phyloP scores from a whole-genome alignment of 805 yeast species.

The Sugiyamaella smithiae region DNA sequence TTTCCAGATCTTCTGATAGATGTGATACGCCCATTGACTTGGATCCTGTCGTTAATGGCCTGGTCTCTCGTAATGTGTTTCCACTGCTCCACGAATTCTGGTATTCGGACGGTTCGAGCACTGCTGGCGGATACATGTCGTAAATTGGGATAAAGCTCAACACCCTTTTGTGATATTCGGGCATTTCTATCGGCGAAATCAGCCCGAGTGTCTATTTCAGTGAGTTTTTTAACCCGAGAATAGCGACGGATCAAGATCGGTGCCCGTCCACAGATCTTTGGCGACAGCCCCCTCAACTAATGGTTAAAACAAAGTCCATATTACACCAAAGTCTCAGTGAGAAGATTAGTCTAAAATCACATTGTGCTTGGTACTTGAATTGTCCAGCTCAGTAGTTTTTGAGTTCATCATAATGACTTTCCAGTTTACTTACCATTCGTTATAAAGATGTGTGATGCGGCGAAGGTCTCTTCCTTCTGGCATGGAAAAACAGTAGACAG shows the following conservation, averaged over 20 bases:
- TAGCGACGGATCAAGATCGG: neutral
- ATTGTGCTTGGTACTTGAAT: too few relatives aligned
- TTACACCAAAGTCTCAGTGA: slow-evolving; percentile 8
- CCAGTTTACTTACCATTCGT: too few relatives aligned
- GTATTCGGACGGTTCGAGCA: slow-evolving; percentile 9
- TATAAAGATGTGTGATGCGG: too few relatives aligned
- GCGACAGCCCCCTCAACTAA: too few relatives aligned
- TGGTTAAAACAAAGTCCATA: too few relatives aligned
- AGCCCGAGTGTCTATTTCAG: slow-evolving; percentile 9
- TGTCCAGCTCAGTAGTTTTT: too few relatives aligned
- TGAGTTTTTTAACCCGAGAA: neutral
- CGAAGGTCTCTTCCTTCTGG: too few relatives aligned
- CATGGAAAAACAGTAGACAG: too few relatives aligned
- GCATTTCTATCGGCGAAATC: slow-evolving; percentile 20
- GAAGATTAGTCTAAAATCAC: slow-evolving; percentile 11
- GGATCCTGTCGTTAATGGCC: neutral
- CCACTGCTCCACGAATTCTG: slow-evolving; percentile 12
- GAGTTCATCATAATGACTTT: too few relatives aligned
- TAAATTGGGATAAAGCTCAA: slow-evolving; percentile 16
- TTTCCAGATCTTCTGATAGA: slow-evolving; percentile 64
- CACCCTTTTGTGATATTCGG: neutral
- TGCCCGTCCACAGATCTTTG: too few relatives aligned
- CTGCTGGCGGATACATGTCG: slow-evolving; percentile 3
- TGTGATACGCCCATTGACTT: slow-evolving; percentile 55
- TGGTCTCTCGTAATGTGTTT: neutral